Evolutionary conservation across 2,329 filamentous ascomycete genomes (phyloP).

Genomic region (Tolypocladium endophyticum): DNA sequence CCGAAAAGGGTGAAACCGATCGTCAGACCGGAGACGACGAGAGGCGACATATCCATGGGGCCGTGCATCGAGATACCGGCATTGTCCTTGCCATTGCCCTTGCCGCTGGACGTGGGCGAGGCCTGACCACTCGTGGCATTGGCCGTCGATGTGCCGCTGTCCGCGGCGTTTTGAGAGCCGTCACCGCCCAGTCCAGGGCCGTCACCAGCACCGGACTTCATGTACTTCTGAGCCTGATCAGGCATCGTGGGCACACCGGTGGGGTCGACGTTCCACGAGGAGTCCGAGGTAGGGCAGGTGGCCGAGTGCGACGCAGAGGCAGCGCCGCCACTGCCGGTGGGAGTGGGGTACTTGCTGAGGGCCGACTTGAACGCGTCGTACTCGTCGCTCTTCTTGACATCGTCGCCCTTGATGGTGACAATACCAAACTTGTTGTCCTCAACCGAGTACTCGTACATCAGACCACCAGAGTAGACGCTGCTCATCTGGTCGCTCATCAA

Average conservation of each 20-base stretch:
- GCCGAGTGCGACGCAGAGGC: constrained; percentile 33
- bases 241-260: constrained; percentile 42
- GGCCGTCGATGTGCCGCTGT: constrained; percentile 34
- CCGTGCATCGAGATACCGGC: constrained; percentile 17
- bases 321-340: constrained; percentile 39
- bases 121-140: constrained; percentile 22
- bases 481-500: constrained; percentile 82
- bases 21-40: constrained; percentile 24
- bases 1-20: constrained; percentile 27
- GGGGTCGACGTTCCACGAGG: constrained; percentile 40
- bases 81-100: constrained; percentile 13
- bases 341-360: constrained; percentile 36
- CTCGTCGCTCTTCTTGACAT: constrained; percentile 47
- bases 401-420: constrained; percentile 49
- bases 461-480: constrained; percentile 81
- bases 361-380: constrained; percentile 45
- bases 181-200: constrained; percentile 41
- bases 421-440: constrained; percentile 75
- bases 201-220: constrained; percentile 40
- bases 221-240: constrained; percentile 37
- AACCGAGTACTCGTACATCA: constrained; percentile 89
- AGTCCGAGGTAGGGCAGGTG: constrained; percentile 38
- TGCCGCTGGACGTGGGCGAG: constrained; percentile 14
- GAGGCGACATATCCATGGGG: constrained; percentile 17
- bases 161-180: constrained; percentile 42